phyloP scores from a whole-genome alignment of 2,329 filamentous ascomycete genomes.

The Diplodia seriata region DNA sequence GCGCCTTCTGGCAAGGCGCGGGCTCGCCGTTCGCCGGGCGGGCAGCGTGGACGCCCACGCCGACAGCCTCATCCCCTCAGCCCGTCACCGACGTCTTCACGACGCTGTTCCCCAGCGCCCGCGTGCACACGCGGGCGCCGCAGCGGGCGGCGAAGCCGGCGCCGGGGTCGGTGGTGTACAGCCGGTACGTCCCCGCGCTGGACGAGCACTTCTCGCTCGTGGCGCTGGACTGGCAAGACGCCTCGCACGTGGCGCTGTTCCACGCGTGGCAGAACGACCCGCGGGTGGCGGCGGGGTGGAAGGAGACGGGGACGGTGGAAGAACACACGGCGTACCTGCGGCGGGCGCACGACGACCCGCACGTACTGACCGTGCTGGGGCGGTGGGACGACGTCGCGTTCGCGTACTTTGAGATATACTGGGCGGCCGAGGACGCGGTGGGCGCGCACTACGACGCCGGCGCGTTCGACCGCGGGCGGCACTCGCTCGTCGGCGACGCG shows the following conservation, averaged over 20 bases:
- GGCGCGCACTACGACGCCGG: conserved; percentile 64
- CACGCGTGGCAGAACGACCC: conserved; percentile 85
- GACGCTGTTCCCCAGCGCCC: conserved; percentile 56
- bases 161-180: conserved; percentile 75
- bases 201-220: conserved; percentile 79
- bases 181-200: conserved; percentile 78
- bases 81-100: conserved; percentile 51
- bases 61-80: conserved; percentile 44
- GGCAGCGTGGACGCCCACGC: conserved; percentile 46
- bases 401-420: conserved; percentile 82
- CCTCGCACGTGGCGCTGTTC: conserved; percentile 72
- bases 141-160: conserved; percentile 73
- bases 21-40: conserved; percentile 52
- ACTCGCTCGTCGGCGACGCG: conserved; percentile 65
- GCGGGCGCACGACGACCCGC: conserved; percentile 72
- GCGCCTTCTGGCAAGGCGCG: conserved; percentile 56
- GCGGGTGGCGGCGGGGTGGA: conserved; percentile 80
- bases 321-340: conserved; percentile 76
- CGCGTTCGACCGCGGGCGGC: conserved; percentile 66
- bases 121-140: conserved; percentile 71
- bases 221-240: conserved; percentile 71
- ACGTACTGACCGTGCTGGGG: conserved; percentile 73
- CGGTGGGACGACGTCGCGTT: conserved; percentile 74
- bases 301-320: conserved; percentile 76
- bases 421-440: conserved; percentile 71